Base-by-base conservation (phyloP, 495 filamentous ascomycete species). In the Aspergillus carlsbadensis region DNA sequence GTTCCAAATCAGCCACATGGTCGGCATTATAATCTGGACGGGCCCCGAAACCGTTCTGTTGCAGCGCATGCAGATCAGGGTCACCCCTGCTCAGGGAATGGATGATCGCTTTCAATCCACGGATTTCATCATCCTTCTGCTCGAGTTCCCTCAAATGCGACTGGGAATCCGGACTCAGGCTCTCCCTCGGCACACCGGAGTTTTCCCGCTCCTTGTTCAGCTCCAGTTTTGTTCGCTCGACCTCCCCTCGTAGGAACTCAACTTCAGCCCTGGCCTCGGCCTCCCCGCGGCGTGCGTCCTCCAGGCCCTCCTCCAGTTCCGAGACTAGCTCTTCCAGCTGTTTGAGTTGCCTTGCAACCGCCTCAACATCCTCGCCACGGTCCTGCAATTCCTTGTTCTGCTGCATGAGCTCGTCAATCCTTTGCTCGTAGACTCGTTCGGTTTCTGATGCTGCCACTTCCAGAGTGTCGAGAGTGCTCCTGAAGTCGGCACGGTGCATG, bases 401-500 rank as follows among this genome's bases (percentile, higher is more conserved):
- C 57, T 88, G 81, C 75, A 91, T 78, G n/a, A 99, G 75, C 64
- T 96, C 92, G 61, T 92, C 88, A 7, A 97, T 86, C 59, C 86
- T 85, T 65, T 90, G 89, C 68, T 98, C 95, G 63, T 99, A 98
- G 6, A 98, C 92, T n/a, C 94, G 82, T 70, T 97, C 93, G 6
- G 94, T 99, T 72, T 99, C 94, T 0, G 92, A 90, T 62, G 92
- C 95, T 7, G 94, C 95, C 73, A 96, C 85, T 72, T 99, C 94
- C 35, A 99, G 78, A 1, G 92, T 95, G 73, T 99, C 94, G 45
- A 99, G 91, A 15, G 94, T 99, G 67, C 89, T 96, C 54, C 94
- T 78, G 70, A 99, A 99, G 69, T 99, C 94, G 8, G 93, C 94
- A 31, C 94, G 84, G 67, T 99, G 94, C 10, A 87, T 82, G 68